Base-by-base conservation (phyloP, 2,329 filamentous ascomycete genomes). In the Ophiostoma sp. region DNA sequence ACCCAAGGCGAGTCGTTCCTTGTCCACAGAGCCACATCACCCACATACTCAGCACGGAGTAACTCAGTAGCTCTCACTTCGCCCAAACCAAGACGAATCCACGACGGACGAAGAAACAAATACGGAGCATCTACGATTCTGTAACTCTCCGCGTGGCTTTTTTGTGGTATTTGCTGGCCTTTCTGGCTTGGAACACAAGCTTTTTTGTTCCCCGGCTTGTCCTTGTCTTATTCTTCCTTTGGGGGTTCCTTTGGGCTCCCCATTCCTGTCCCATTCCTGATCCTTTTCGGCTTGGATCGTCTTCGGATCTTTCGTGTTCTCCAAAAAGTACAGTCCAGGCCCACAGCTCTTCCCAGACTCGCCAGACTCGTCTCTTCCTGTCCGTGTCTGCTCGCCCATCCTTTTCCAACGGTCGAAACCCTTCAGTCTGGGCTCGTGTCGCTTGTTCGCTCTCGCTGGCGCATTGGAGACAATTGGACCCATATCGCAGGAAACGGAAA, bases 151-250 rank as follows among this genome's bases (percentile, higher is more conserved):
- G 61, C 61, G 36, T 9, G 63, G 63, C 42, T 15, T 66, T 48
- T 61, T 25, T 22, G 19, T 59, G 22, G 22, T 25, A 1, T 28
- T 59, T 28, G 8, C 55, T 59, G 22, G 55, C 19, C 22, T 28
- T 17, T 11, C 33, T 42, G 36, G 36, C 17, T n/a, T 61, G 36
- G 31, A 45, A 45, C 36, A 50, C 64, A 68, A 68, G 64, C 64
- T 68, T 68, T 52, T 68, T 50, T 50, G 64, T 50, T 50, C 39
- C 61, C 57, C 64, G 7, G 64, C 42, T 33, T 50, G 25, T 68
- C 42, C 28, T n/a, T 28, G 66, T n/a, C 45, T 33, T 22, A 22
- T 33, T 19, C 45, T 22, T 36, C 45, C 28, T 69, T 33, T 69
- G 8, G 2, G n/a, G 33, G 5, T 8, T 48, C 15, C 15, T 15